phyloP scores from a whole-genome alignment of 805 yeast species.

The Cyberlindnera misumaiensis region DNA sequence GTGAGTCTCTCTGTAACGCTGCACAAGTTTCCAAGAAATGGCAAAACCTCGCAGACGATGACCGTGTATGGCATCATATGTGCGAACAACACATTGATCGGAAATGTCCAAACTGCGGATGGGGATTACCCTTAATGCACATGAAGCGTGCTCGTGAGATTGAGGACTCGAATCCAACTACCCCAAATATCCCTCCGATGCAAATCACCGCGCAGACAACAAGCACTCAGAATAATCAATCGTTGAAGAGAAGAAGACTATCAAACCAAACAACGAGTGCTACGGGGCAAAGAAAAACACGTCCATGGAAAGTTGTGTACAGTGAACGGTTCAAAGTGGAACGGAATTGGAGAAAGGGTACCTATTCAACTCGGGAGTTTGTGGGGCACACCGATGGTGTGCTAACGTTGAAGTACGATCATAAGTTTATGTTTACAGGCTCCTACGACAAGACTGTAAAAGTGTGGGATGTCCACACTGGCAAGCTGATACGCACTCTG shows the following conservation, averaged over 20 bases:
- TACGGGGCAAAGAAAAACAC: constrained; percentile 33
- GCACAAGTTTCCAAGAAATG: constrained; percentile 87
- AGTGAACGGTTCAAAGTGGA: constrained; percentile 87
- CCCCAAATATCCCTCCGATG: constrained; percentile 1
- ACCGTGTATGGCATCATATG: constrained; percentile 96
- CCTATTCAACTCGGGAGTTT: constrained; percentile 55
- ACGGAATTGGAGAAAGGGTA: constrained; percentile 89
- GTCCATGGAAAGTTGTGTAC: constrained; percentile 96
- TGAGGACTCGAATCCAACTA: constrained; percentile 6
- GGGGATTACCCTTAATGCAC: constrained; percentile 96
- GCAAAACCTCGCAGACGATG: constrained; percentile 91
- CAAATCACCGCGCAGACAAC: constrained; percentile 7
- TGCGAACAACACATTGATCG: constrained; percentile 97
- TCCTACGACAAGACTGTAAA: constrained; percentile 86
- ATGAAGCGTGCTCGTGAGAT: constrained; percentile 65
- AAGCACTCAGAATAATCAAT: background rate
- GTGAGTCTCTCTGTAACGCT: constrained; percentile 88
- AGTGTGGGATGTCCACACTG: constrained; percentile 87
- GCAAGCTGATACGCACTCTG: constrained; percentile 68
- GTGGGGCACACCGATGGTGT: constrained; percentile 85
- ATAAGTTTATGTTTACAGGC: constrained; percentile 79
- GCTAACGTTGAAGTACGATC: constrained; percentile 79
- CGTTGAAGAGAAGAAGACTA: constrained; percentile 21
- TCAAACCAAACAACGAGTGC: constrained; percentile 18
- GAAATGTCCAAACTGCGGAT: constrained; percentile 96